Evolutionary conservation across 768 basidiomycete genomes (phyloP), one percentile per base, ranked within the genome.

Genomic region (Pisolithus microcarpus): DNA sequence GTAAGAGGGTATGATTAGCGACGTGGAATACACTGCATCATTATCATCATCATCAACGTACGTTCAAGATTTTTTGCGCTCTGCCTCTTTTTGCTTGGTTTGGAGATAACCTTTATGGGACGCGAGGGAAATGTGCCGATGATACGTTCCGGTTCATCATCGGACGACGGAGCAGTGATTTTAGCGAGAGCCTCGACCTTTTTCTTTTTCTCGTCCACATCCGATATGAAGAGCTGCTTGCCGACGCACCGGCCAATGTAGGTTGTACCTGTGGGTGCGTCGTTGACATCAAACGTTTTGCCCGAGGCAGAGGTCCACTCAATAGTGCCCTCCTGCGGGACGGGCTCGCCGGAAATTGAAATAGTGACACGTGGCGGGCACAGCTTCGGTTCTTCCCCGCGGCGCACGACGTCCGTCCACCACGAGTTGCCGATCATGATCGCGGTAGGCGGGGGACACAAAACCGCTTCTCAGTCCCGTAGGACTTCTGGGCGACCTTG

Each of bases 41-140:
- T n/a, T n/a, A n/a, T n/a, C n/a, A n/a, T n/a, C 53, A 54, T 48
- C 16, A 30, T 28, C 18, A 47, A 78, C 93, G 74, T 65, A 94
- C 92, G 72, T 66, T 96, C 90, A 16, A 91, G 78, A 60, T 91
- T 92, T 76, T 95, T 95, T 43, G 87, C 89, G 63, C 86, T 91
- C 68, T 91, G 87, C 59, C 91, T 79, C 78, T 96, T 96, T 77
- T 97, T 96, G 73, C 89, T 91, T 4, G 95, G 95, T 68, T 97
- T 98, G 71, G 88, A 91, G 71, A 98, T 97, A 61, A 98, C 91
- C 68, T 93, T 94, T 76, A 98, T 97, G n/a, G 93, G 84, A 43
- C 87, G 85, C 57, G 89, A 91, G 40, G 89, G 85, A 72, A 97
- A 97, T 18, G 81, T 79, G 19, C 94, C 94, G 58, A 97, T 82